Evolutionary conservation across 2,329 filamentous ascomycete genomes (phyloP), one percentile per base, ranked within the genome.

Genomic region (Zymoseptoria ardabiliae): DNA sequence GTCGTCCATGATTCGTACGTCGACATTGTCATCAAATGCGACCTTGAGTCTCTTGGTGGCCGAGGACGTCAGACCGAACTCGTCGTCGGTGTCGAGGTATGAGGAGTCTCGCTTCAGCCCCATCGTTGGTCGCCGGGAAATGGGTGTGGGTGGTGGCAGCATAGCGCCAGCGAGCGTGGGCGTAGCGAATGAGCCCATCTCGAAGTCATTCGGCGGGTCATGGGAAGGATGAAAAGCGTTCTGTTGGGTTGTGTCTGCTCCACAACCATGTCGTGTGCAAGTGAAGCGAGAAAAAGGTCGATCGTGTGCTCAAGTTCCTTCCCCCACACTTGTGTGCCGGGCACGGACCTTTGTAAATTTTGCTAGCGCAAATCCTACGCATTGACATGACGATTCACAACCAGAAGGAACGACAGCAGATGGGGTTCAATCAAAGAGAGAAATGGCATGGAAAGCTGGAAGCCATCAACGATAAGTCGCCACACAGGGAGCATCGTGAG

Each of bases 1-100:
- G 58, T 76, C 74, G 56, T 78, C 75, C 56, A 78, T 70, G 61
- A 78, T 74, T 53, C 72, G 73, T 28, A 80, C 73, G 59, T 80
- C 74, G 55, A 79, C 75, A 54, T 78, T 74, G 50, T 77, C 75
- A 58, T 78, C 73, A 61, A 81, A 82, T 0, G 77, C 77, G 23
- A 81, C 79, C 55, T 74, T 76, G 45, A 75, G 72, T 60, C 73
- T 72, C 66, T 82, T 82, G 49, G 69, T 71, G 41, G 75, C 72
- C 56, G 68, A 72, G 9, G 67, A 65, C 3, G 71, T 67, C 10
- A 73, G 63, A 53, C 61, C 61, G 5, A 69, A 65, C 54, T 72
- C 70, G 55, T 75, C 73, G 57, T 72, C 71, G 59, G 69, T 71
- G 58, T 73, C 70, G 41, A 74, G 60, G 57, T 71, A 70, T 13